Conservation (phyloP, 1,284 basidiomycete genomes). For the Boletus hoseneyae region DNA sequence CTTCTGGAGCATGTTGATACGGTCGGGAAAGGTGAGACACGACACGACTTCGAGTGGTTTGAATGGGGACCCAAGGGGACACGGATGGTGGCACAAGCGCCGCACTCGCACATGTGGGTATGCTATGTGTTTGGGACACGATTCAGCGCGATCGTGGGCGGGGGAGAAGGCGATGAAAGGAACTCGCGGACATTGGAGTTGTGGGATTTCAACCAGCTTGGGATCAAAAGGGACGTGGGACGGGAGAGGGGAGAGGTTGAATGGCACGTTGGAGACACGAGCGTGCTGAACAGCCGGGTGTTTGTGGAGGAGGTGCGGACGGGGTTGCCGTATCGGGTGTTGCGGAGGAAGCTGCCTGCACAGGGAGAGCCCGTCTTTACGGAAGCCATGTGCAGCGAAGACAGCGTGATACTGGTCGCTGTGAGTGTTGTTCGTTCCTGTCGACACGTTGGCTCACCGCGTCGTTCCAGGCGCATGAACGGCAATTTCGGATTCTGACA, state of each 20-base stretch:
- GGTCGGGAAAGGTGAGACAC: conserved; percentile 20
- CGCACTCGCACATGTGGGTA: conserved; percentile 47
- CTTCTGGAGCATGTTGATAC: conserved; percentile 37
- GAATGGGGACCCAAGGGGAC: conserved; percentile 50
- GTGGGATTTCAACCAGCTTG: conserved; percentile 53
- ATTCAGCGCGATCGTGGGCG: conserved; percentile 34
- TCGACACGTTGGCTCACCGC: background rate
- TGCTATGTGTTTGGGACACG: conserved; percentile 57
- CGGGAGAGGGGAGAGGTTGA: conserved; percentile 15
- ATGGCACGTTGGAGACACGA: conserved; percentile 25
- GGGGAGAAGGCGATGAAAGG: too few species aligned
- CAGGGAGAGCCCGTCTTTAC: conserved; percentile 16
- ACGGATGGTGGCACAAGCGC: conserved; percentile 37
- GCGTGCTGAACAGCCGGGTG: conserved; percentile 24
- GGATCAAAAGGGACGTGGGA: conserved; percentile 33
- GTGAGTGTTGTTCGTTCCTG: conserved; percentile 32
- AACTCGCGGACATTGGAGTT: conserved; percentile 34
- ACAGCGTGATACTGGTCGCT: conserved; percentile 49
- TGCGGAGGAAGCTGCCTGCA: conserved; percentile 17
- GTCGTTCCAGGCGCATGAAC: conserved; percentile 15
- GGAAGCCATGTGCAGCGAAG: conserved; percentile 53
- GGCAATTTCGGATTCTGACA: conserved; percentile 29
- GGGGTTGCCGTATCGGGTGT: conserved; percentile 42
- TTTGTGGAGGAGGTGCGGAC: conserved; percentile 43
- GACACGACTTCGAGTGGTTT: conserved; percentile 41